Base-by-base conservation (phyloP, 805 yeast species). In the Phaffomyces antillensis region DNA sequence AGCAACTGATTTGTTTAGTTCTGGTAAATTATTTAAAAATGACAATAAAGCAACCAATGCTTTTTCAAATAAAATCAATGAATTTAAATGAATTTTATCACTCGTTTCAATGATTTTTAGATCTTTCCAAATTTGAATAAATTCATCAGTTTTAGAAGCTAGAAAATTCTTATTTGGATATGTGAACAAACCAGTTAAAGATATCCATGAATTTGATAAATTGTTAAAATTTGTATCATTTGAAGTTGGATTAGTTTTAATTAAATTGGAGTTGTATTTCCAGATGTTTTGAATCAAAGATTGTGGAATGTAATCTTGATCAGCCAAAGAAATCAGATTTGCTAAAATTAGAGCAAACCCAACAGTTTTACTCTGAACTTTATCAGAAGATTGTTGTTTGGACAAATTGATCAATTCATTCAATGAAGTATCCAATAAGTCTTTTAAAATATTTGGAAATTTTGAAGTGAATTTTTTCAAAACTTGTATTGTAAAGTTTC, bases 71-170 rank as follows among this genome's bases (percentile, higher is more conserved):
- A 80, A 70, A 51, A 79, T 81, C 41, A 68, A 61, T 43, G 62
- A 71, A 60, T 68, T 65, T 13, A 28, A 28, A 10, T 28, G 15
- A 28, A 28, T 10, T 16, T 63, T 64, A 24, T 61, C 64, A 26
- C 57, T 58, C 4, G 62, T 55, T 15, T 73, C 66, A 13, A 73
- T 70, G 43, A 73, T 70, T 3, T 76, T 66, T 8, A 81, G 65
- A 37, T 75, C 71, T 49, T 79, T 79, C 90, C 90, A 85, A 45
- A 83, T 66, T 10, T 70, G 60, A 39, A 84, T 61, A 41, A 85
- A 67, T 51, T 81, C 87, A 3, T 79, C 71, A 13, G 73, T 64
- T 50, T 81, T 82, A 45, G 77, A 67, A 41, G 71, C 66, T 33
- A 85, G 65, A 45, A 77, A 75, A 23, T 68, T 64, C 15, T 72